Evolutionary conservation across 768 basidiomycete genomes (phyloP), one percentile per base, ranked within the genome.

Genomic region (Serendipita indica): DNA sequence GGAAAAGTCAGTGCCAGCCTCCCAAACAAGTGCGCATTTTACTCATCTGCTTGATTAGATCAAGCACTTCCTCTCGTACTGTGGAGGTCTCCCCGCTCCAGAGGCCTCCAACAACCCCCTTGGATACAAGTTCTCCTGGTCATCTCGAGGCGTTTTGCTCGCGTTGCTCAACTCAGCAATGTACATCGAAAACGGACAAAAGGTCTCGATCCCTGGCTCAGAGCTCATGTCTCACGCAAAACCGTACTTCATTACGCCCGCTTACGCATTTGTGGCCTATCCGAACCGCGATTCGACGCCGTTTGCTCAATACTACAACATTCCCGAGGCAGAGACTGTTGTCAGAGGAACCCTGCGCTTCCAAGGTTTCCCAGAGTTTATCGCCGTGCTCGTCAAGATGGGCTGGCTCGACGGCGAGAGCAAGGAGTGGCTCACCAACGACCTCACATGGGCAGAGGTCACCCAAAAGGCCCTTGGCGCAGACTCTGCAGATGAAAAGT

Each of bases 41-140:
- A 59, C 46, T 60, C 63, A 39, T 13, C 61, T 33, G 12, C 12
- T 4, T 28, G 4, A 52, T 3, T 62, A 89, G 87, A 76, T 94
- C 72, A 92, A 88, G 67, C 74, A 86, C 64, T 98, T 98, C 79
- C 72, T 86, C 58, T 92, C 89, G 0, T 96, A 90, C 79, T 98
- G 94, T 63, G 92, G 93, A 67, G 94, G 94, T 60, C 85, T 97
- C 49, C 92, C 93, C 49, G 89, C 92, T 0, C 89, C 91, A 4
- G 84, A 89, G 65, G 85, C 85, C 67, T 81, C 90, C 3, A 82
- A 83, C 67, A 99, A 98, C 74, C 92, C 96, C 2, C 84, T 98
- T 59, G 94, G 94, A 10, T 99, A 97, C 82, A 97, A 97, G 71
- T 97, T 99, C 75, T 96, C 91, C 34, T 98, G 96, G 96, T 94